Percentiles rank a stretch among this genome's conserved stretches.
Evolutionary conservation across 768 basidiomycete species (phyloP).

Genomic region (Lentinula sp.): DNA sequence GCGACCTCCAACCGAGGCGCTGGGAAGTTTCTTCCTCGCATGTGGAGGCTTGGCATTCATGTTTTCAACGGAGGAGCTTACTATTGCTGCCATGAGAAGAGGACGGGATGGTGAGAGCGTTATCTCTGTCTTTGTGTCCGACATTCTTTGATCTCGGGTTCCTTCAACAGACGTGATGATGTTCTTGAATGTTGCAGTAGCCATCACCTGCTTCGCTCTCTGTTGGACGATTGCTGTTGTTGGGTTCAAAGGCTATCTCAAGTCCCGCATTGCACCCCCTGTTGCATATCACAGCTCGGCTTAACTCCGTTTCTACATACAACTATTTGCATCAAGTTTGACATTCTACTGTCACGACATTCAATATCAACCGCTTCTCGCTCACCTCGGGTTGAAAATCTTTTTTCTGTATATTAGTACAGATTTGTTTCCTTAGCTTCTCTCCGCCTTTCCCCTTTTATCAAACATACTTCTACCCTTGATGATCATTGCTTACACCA

Average conservation of each 20-base stretch:
- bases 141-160: slow-evolving; percentile 3
- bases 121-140: not conserved
- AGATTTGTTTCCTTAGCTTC: not conserved
- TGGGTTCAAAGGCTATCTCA: slow-evolving; percentile 79
- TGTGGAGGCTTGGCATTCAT: slow-evolving; percentile 89
- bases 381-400: not conserved
- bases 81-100: slow-evolving; percentile 85
- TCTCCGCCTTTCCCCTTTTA: not conserved
- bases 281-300: slow-evolving; percentile 28
- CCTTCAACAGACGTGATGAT: slow-evolving; percentile 68
- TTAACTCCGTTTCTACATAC: slow-evolving; percentile 6
- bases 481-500: not conserved
- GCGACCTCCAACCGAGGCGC: slow-evolving; percentile 88
- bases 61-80: slow-evolving; percentile 84
- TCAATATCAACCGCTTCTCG: not conserved
- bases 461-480: not conserved
- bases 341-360: not conserved
- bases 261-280: slow-evolving; percentile 27
- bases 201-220: slow-evolving; percentile 81
- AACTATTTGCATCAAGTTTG: not conserved
- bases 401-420: not conserved
- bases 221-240: slow-evolving; percentile 77
- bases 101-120: slow-evolving; percentile 70
- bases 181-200: slow-evolving; percentile 82
- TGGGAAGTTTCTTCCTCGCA: slow-evolving; percentile 82